A percentile compares a stretch with the other conserved stretches of the same genome.
Conservation (phyloP, 2,329 filamentous ascomycete species). For the Colletotrichum noveboracense region DNA sequence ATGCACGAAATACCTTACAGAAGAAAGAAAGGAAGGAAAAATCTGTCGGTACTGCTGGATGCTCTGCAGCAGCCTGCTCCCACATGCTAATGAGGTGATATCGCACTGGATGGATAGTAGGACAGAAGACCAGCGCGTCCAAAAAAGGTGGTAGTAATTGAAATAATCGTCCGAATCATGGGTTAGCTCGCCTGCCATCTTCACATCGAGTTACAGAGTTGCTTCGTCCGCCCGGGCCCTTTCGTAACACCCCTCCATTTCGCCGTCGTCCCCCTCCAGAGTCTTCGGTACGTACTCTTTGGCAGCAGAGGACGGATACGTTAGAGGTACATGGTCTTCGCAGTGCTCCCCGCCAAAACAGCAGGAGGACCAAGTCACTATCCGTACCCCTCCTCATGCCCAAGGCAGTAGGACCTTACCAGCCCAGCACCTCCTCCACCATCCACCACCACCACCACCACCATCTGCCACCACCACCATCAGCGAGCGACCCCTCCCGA, state of each 20-base stretch:
- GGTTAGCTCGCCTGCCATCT: constrained; percentile 14
- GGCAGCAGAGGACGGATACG: not conserved
- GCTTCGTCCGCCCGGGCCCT: constrained; percentile 6
- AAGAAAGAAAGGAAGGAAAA: not conserved
- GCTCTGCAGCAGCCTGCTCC: not conserved
- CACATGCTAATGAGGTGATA: not conserved
- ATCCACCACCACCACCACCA: not conserved
- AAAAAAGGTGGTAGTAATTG: not conserved
- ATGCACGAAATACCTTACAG: not conserved
- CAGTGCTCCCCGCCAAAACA: not conserved
- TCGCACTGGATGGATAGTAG: not conserved
- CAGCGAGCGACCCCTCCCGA: constrained; percentile 17
- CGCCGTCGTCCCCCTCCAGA: not conserved
- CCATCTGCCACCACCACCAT: not conserved
- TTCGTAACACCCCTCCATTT: constrained; percentile 16
- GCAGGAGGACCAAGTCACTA: not conserved
- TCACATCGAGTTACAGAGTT: constrained; percentile 18
- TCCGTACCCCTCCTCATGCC: not conserved
- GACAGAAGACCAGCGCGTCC: not conserved
- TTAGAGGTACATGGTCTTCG: not conserved
- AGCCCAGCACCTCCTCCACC: not conserved
- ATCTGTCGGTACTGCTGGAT: not conserved
- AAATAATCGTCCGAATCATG: not conserved
- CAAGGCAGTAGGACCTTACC: not conserved
- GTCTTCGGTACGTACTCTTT: not conserved